Percentiles rank a stretch among this genome's conserved stretches.
Evolutionary conservation across 23 red algal genomes (phyloP).

Genomic region (Gracilaria gracilis): DNA sequence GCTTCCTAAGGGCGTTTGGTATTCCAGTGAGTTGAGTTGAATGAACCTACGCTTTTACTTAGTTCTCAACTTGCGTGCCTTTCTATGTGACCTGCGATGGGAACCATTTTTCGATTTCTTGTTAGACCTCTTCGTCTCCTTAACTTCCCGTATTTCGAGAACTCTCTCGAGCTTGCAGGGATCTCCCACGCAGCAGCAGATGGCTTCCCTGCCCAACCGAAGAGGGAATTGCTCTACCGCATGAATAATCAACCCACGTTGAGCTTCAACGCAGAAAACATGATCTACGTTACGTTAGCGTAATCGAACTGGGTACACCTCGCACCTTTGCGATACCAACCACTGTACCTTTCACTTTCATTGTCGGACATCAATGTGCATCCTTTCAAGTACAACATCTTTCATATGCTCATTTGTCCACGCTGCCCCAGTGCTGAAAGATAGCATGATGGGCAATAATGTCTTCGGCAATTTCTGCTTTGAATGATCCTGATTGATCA

Average conservation of each 20-base stretch:
- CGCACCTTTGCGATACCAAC: background rate
- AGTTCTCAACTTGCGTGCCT: no score
- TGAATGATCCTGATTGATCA: background rate
- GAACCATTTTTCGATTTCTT: no score
- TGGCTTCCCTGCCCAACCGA: background rate
- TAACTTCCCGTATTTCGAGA: no score
- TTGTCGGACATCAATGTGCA: background rate
- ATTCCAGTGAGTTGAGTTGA: no score
- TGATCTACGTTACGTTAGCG: background rate
- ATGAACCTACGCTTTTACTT: no score
- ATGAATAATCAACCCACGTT: background rate
- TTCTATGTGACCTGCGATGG: no score
- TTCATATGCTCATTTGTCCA: background rate
- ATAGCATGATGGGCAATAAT: background rate
- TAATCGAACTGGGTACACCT: background rate
- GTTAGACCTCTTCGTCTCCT: no score
- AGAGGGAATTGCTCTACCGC: background rate
- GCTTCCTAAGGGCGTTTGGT: no score
- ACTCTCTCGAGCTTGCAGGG: background rate
- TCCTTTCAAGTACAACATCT: background rate
- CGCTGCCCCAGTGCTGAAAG: background rate
- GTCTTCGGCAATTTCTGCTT: background rate
- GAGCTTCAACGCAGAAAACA: background rate
- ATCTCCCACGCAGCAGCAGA: background rate
- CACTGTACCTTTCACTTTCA: background rate